Conservation (phyloP, 495 filamentous ascomycete genomes). For the Tuber brumale region DNA sequence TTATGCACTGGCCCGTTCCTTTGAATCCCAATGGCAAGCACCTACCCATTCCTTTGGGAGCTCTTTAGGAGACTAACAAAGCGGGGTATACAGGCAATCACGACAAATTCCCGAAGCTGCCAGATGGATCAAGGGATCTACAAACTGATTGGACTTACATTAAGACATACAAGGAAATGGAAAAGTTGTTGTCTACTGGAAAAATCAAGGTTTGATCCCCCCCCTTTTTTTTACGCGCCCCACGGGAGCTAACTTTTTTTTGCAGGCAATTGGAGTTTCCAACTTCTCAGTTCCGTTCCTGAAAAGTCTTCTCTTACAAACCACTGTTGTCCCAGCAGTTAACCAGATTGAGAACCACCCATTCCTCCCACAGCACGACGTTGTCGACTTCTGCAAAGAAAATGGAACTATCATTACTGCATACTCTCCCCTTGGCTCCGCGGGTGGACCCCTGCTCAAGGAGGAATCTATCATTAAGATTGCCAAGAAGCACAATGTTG, state of each 20-base stretch:
- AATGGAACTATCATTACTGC: conserved; percentile 35
- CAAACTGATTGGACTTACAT: conserved; percentile 63
- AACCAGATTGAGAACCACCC: conserved; percentile 41
- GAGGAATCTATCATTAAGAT: conserved; percentile 41
- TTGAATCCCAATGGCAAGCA: conserved; percentile 22
- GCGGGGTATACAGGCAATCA: conserved; percentile 13
- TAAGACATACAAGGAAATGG: conserved; percentile 72
- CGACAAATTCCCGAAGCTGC: conserved; percentile 28
- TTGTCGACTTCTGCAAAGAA: conserved; percentile 30
- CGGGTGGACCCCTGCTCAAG: conserved; percentile 34
- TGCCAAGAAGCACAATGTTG: conserved; percentile 34
- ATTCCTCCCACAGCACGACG: conserved; percentile 36
- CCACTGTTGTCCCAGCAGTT: conserved; percentile 33
- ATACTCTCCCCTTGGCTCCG: conserved; percentile 38
- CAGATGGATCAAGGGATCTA: conserved; percentile 30
- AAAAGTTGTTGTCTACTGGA: conserved; percentile 53
- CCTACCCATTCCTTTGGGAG: not conserved
- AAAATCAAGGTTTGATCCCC: conserved; percentile 31
- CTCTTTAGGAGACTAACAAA: not conserved
- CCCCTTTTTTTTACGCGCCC: not conserved
- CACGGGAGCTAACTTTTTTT: not conserved
- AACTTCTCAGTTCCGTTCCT: conserved; percentile 38
- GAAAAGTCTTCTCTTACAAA: conserved; percentile 30
- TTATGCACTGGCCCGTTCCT: conserved; percentile 30
- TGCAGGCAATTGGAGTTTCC: conserved; percentile 35